phyloP scores from a whole-genome alignment of 1,284 basidiomycete genomes.

The Gymnopus androsaceus region DNA sequence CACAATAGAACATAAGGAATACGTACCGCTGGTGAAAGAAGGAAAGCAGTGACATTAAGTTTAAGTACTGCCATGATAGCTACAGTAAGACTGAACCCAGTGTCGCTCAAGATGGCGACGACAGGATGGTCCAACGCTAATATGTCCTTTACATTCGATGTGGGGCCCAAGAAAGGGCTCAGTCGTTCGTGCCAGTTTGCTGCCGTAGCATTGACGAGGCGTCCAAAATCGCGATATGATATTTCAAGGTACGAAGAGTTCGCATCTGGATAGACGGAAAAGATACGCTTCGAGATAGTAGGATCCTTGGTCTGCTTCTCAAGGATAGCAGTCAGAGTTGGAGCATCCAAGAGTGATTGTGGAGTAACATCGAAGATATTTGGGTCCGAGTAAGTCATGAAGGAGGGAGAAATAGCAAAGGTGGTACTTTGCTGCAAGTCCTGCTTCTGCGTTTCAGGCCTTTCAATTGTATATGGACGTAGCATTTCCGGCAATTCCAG shows the following conservation, averaged over 20 bases:
- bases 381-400: not conserved
- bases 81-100: conserved; percentile 14
- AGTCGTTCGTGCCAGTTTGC: conserved; percentile 2
- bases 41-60: conserved; percentile 14
- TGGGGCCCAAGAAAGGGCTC: not conserved
- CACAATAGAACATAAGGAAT: not conserved
- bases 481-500: too few species aligned
- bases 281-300: conserved; percentile 8
- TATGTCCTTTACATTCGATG: too few species aligned
- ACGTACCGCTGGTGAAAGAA: conserved; percentile 17
- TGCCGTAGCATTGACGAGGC: conserved; percentile 14
- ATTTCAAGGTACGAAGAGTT: conserved; percentile 12
- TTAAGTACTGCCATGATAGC: conserved; percentile 16
- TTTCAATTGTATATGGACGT: too few species aligned
- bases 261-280: conserved; percentile 14
- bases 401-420: too few species aligned
- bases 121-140: conserved; percentile 8
- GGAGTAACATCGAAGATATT: conserved; percentile 6
- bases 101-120: conserved; percentile 16
- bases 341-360: conserved; percentile 6
- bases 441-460: too few species aligned
- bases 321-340: conserved; percentile 16
- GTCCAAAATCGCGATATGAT: conserved; percentile 14
- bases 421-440: too few species aligned
- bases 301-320: conserved; percentile 17